Percentiles rank a stretch among this genome's conserved stretches.
Evolutionary conservation across 2,329 filamentous ascomycete species (phyloP).

Genomic region (Plectosphaerella sp.): DNA sequence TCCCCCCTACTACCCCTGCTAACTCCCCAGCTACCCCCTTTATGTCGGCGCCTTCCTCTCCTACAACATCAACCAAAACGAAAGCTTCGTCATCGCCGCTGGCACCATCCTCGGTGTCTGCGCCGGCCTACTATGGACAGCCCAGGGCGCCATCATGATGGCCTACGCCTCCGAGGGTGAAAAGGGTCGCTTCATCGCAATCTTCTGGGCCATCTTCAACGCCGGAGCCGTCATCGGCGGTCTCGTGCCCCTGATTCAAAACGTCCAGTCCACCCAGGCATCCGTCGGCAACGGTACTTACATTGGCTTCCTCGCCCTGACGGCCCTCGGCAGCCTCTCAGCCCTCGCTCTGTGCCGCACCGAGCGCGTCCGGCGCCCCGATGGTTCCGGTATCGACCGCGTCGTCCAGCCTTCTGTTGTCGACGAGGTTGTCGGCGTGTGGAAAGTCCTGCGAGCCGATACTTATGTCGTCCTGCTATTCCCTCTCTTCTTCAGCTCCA

Average conservation of each 20-base stretch:
- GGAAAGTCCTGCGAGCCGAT: background rate
- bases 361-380: conserved; percentile 26
- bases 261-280: conserved; percentile 32
- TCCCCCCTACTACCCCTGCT: conserved; percentile 30
- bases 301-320: conserved; percentile 42
- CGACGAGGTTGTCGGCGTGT: background rate
- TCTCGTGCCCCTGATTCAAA: conserved; percentile 37
- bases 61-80: conserved; percentile 33
- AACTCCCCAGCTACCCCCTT: conserved; percentile 33
- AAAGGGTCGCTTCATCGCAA: conserved; percentile 36
- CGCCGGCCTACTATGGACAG: conserved; percentile 39
- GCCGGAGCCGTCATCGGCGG: conserved; percentile 38
- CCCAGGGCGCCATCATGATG: conserved; percentile 44
- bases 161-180: conserved; percentile 36
- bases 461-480: conserved; percentile 14
- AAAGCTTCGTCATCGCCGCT: conserved; percentile 36
- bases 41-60: conserved; percentile 33
- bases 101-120: conserved; percentile 41
- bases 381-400: background rate
- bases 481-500: conserved; percentile 51
- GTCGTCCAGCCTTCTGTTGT: background rate
- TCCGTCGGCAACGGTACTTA: conserved; percentile 47
- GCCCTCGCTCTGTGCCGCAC: conserved; percentile 44
- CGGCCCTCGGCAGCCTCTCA: conserved; percentile 42
- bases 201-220: conserved; percentile 43